phyloP scores from a whole-genome alignment of 306 rosid genomes.

The Inga laurina region DNA sequence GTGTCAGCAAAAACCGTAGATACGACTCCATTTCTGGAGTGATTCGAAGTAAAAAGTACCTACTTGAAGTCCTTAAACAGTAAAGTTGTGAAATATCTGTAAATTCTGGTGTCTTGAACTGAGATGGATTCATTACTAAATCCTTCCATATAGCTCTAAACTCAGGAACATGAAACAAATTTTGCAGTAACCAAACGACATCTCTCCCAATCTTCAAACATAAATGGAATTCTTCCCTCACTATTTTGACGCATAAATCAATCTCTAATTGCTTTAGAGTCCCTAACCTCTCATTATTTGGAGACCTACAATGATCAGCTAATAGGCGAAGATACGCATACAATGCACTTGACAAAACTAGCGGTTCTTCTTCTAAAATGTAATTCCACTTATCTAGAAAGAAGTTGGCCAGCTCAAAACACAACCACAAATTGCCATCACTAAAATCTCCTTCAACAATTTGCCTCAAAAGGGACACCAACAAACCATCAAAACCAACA shows the following conservation, averaged over 20 bases:
- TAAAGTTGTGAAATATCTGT: slow-evolving; percentile 60
- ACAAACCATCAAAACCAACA: slow-evolving; percentile 51
- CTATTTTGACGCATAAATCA: slow-evolving; percentile 61
- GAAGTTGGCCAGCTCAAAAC: slow-evolving; percentile 53
- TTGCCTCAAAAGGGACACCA: slow-evolving; percentile 72
- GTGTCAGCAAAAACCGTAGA: slow-evolving; percentile 66
- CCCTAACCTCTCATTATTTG: slow-evolving; percentile 43
- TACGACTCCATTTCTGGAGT: slow-evolving; percentile 77
- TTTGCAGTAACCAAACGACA: slow-evolving; percentile 70
- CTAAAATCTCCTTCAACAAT: slow-evolving; percentile 62
- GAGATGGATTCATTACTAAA: slow-evolving; percentile 46
- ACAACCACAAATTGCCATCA: slow-evolving; percentile 67
- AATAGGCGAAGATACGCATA: slow-evolving; percentile 71
- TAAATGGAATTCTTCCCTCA: slow-evolving; percentile 64
- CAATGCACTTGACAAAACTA: slow-evolving; percentile 57
- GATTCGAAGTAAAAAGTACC: slow-evolving; percentile 61
- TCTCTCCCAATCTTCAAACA: slow-evolving; percentile 84
- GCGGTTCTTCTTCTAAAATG: slow-evolving; percentile 54
- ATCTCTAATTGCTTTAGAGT: slow-evolving; percentile 61
- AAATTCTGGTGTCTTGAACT: slow-evolving; percentile 50
- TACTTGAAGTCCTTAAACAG: slow-evolving; percentile 56
- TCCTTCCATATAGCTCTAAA: slow-evolving; percentile 69
- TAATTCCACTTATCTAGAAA: slow-evolving; percentile 51
- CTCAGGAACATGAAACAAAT: slow-evolving; percentile 66
- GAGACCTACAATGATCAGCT: slow-evolving; percentile 58